Evolutionary conservation across 345 rosid species (phyloP).

Genomic region (Acer saccharum): DNA sequence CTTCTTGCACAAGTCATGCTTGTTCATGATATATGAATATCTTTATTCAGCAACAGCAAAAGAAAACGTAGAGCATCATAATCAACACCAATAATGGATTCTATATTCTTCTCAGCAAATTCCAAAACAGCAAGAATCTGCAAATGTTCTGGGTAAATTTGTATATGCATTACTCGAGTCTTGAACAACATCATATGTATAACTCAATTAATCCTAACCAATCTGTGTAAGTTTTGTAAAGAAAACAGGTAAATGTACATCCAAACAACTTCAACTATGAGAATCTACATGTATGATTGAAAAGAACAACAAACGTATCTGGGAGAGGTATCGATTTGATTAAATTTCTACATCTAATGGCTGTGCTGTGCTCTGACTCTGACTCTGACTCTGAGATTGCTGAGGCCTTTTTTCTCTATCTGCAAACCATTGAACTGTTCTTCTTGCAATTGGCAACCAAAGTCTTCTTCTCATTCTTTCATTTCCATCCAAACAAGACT

Average conservation of each 20-base stretch:
- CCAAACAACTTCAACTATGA: conserved; percentile 4
- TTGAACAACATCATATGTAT: conserved; percentile 3
- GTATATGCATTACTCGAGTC: background rate
- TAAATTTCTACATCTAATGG: conserved; percentile 39
- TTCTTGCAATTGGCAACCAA: conserved; percentile 82
- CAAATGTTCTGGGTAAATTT: background rate
- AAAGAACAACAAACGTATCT: background rate
- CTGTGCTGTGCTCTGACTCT: conserved; percentile 12
- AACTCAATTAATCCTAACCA: conserved; percentile 1
- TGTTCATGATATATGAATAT: no score
- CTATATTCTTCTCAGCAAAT: background rate
- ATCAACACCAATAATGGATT: background rate
- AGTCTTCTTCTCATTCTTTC: conserved; percentile 54
- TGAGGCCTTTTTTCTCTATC: conserved; percentile 53
- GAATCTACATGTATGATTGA: background rate
- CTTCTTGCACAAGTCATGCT: background rate
- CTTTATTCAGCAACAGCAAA: background rate
- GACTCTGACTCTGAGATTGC: conserved; percentile 23
- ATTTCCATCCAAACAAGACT: conserved; percentile 31
- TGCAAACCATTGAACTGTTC: conserved; percentile 77
- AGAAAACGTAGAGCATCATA: background rate
- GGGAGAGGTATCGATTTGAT: conserved; percentile 4
- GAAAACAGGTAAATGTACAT: background rate
- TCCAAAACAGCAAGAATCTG: background rate
- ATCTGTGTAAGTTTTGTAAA: background rate